Evolutionary conservation across 257 asterid species (phyloP).

Genomic region (Perilla frutescens): DNA sequence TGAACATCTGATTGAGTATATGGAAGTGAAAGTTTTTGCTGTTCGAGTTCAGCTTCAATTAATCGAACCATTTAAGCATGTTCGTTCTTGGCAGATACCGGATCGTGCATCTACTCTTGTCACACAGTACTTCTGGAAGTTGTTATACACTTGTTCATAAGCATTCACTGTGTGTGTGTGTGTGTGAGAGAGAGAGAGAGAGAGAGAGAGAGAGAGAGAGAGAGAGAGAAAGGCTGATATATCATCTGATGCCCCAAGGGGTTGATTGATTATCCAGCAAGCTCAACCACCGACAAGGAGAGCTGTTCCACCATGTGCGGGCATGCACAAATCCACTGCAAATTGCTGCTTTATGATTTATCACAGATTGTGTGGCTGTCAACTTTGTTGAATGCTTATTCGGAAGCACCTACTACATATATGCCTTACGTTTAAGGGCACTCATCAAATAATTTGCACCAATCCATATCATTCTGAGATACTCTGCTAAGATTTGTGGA

Average conservation of each 20-base stretch:
- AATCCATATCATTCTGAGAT: slow-evolving; percentile 4
- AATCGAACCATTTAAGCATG: slow-evolving; percentile 10
- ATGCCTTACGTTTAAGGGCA: slow-evolving; percentile 29
- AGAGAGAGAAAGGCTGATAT: too few species aligned
- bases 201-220: too few species aligned
- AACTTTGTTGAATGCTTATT: slow-evolving; percentile 23
- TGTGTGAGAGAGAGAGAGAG: too few species aligned
- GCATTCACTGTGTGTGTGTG: too few species aligned
- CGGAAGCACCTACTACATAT: not conserved
- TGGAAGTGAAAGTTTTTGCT: slow-evolving; percentile 30
- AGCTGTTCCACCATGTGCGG: slow-evolving; percentile 23
- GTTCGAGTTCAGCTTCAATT: slow-evolving; percentile 25
- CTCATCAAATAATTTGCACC: slow-evolving; percentile 36
- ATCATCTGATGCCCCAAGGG: too few species aligned
- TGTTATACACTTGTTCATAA: slow-evolving; percentile 16
- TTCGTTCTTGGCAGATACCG: not conserved
- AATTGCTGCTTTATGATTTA: slow-evolving; percentile 27
- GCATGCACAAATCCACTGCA: slow-evolving; percentile 3
- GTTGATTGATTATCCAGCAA: not conserved
- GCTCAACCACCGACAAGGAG: slow-evolving; percentile 23
- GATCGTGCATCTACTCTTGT: slow-evolving; percentile 14
- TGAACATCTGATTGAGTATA: slow-evolving; percentile 28
- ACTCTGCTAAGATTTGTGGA: slow-evolving; percentile 37
- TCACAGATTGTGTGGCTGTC: slow-evolving; percentile 33
- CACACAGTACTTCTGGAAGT: slow-evolving; percentile 3